Conservation (phyloP, 768 basidiomycete genomes). For the Lactarius sp. region DNA sequence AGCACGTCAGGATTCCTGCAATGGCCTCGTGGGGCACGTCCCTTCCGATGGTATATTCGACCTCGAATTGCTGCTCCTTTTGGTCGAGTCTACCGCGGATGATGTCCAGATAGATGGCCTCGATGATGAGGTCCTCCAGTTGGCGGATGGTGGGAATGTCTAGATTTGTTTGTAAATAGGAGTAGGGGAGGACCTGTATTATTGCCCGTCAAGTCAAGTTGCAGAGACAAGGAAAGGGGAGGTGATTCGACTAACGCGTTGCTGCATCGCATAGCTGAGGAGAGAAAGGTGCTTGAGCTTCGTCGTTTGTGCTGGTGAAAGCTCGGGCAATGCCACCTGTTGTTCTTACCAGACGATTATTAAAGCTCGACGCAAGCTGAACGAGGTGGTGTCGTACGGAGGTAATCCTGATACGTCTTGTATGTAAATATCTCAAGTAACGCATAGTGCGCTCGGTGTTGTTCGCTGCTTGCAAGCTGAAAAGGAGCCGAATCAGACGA, state of each 20-base stretch:
- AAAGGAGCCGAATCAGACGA: not conserved
- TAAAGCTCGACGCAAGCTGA: not conserved
- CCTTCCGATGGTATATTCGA: conserved; percentile 89
- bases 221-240: not conserved
- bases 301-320: conserved; percentile 67
- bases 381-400: conserved; percentile 42
- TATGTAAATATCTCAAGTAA: conserved; percentile 88
- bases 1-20: conserved; percentile 52
- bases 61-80: conserved; percentile 81
- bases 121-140: conserved; percentile 95
- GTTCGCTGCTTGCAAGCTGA: conserved; percentile 65
- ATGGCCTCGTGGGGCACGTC: conserved; percentile 79
- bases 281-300: conserved; percentile 95
- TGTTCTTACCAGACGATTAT: conserved; percentile 43
- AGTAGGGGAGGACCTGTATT: conserved; percentile 82
- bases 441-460: conserved; percentile 53
- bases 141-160: conserved; percentile 77
- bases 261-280: conserved; percentile 72
- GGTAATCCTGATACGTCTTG: conserved; percentile 80
- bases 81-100: conserved; percentile 92
- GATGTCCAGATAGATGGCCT: conserved; percentile 89
- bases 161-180: conserved; percentile 61
- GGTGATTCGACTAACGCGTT: conserved; percentile 51
- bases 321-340: conserved; percentile 57
- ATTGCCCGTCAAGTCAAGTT: conserved; percentile 2